Base-by-base conservation (phyloP, 371 early-diverging fungal genomes). In the Blakeslea trispora region DNA sequence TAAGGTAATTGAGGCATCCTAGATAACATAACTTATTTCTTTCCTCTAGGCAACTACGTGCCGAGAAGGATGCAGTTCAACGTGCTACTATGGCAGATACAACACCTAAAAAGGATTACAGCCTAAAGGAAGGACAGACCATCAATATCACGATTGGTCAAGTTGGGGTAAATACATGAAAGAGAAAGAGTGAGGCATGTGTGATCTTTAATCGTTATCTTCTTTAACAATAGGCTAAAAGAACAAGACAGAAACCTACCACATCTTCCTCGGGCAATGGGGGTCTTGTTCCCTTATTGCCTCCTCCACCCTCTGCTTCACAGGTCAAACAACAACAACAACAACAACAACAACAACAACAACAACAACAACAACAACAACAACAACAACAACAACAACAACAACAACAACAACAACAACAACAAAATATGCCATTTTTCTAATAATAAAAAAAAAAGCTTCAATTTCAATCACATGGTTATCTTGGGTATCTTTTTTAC, bases 51-150 rank as follows among this genome's bases (percentile, higher is more conserved):
- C 86, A 86, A 56, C 52, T 87, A 18, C 73, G 77, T 18, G 84
- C 83, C 7, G 84, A 82, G 58, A 79, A 83, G 45, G 69, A 77
- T 54, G 74, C 79, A 15, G 67, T 63, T 3, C 69, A 71, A 17
- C 78, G 78, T 39, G 68, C 76, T 28, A 71, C 66, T n/a, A 68
- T 79, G n/a, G 45, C 69, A 24, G 64, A 67, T 45, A 57, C 63
- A 19, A 75, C 75, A 32, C 91, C 91, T 17, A 78, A 82, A 54
- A 71, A 87, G 35, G 94, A 95, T 69, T 93, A 89, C 65, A 87
- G 88, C 54, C 70, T 91, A 46, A 93, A 91, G 64, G 93, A 90
- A 49, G 96, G 94, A 2, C 88, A 93, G 66, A 92, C 89, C 3
- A 89, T 95, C 50, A 86, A 75, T 46, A 86, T 93, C 59, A 87